phyloP scores from a whole-genome alignment of 176 grass and related monocot genomes.

The Eragrostis curvula region DNA sequence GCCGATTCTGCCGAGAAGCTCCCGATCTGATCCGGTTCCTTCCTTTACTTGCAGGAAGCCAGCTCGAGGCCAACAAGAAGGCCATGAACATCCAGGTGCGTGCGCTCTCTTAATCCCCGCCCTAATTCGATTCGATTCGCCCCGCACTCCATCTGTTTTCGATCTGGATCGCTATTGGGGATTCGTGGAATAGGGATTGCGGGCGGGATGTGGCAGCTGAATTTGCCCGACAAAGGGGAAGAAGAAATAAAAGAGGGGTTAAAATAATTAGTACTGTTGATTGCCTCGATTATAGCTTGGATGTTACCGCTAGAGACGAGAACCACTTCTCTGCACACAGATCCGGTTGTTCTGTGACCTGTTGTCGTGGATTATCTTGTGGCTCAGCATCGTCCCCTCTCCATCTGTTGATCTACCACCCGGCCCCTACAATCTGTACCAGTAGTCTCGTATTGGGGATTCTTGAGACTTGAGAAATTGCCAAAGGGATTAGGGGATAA shows the following conservation, averaged over 20 bases:
- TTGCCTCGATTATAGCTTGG: no score
- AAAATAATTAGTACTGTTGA: no score
- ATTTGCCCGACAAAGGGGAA: neutral
- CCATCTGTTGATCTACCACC: no score
- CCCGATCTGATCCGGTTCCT: neutral
- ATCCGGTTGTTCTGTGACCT: neutral
- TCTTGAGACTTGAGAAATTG: neutral
- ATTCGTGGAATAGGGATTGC: neutral
- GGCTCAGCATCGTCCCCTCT: no score
- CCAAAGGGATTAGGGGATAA: neutral
- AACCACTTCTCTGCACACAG: neutral
- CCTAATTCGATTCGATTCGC: neutral
- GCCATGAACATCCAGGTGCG: slow-evolving; percentile 89
- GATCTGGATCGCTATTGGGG: neutral
- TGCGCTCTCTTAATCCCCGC: neutral
- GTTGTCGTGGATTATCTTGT: neutral
- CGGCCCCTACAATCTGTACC: no score
- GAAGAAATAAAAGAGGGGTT: no score
- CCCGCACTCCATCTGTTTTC: neutral
- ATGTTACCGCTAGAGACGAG: no score
- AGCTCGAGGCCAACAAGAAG: slow-evolving; percentile 91
- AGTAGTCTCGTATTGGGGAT: neutral
- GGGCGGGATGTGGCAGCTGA: neutral
- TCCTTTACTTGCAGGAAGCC: slow-evolving; percentile 52
- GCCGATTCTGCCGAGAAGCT: no score